phyloP scores from a whole-genome alignment of 495 filamentous ascomycete species.

The Emericellopsis terricola region DNA sequence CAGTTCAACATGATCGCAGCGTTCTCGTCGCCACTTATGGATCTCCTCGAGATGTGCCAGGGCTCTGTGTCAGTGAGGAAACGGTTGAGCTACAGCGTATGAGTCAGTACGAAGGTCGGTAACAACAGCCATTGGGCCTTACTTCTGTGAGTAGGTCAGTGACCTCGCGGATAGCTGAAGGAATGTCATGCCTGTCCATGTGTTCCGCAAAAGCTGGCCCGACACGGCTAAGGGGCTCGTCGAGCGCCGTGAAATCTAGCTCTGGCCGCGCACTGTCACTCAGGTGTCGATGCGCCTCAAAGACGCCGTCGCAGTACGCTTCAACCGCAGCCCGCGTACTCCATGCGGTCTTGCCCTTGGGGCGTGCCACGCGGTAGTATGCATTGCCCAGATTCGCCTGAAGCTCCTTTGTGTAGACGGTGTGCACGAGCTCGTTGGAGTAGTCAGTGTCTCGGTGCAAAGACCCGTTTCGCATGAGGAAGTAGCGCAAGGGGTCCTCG shows the following conservation, averaged over 20 bases:
- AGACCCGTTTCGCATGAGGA: slow-evolving; percentile 60
- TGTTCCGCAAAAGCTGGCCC: slow-evolving; percentile 24
- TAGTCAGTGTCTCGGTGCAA: slow-evolving; percentile 67
- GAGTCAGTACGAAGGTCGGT: neutral
- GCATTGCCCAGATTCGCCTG: slow-evolving; percentile 66
- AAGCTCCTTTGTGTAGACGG: slow-evolving; percentile 61
- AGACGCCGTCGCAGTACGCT: neutral
- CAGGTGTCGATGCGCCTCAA: neutral
- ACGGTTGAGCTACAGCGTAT: slow-evolving; percentile 1
- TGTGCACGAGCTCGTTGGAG: slow-evolving; percentile 54
- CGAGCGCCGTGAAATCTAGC: neutral
- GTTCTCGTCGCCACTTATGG: neutral
- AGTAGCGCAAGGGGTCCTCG: slow-evolving; percentile 74
- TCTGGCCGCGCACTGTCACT: neutral
- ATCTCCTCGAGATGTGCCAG: slow-evolving; percentile 12
- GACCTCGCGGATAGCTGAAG: slow-evolving; percentile 43
- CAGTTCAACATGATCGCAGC: slow-evolving; percentile 8
- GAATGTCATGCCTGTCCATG: slow-evolving; percentile 50
- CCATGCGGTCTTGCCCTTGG: slow-evolving; percentile 38
- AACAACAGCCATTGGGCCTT: slow-evolving; percentile 4
- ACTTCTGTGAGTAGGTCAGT: slow-evolving; percentile 42
- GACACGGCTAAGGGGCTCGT: neutral
- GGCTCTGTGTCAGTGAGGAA: slow-evolving; percentile 9
- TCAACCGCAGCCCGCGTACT: neutral
- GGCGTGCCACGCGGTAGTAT: slow-evolving; percentile 44